These are phyloP conservation scores for Saccharomyces hybrid DNA, from an alignment of 1,139 yeast genomes.

Conservation along the genomic window DNA sequence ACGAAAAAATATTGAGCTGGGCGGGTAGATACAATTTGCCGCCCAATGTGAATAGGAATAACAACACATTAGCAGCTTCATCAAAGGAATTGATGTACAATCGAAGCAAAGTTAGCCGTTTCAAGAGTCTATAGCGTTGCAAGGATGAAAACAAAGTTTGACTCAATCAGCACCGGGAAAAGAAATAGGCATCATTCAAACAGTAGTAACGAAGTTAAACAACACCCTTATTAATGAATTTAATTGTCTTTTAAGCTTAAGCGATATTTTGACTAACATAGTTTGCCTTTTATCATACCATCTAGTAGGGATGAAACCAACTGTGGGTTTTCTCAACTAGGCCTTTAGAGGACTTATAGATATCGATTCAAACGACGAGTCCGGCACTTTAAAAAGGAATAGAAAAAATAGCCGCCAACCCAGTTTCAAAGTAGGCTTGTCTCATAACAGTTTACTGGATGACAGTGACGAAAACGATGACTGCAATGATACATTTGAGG, in stretches of 20 bases:
- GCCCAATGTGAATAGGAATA: background rate
- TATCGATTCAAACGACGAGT: background rate
- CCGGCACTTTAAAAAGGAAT: background rate
- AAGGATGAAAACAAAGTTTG: conserved; percentile 6
- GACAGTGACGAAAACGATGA: conserved; percentile 13
- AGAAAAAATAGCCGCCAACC: conserved; percentile 11
- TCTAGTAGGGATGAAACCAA: background rate
- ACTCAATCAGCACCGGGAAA: background rate
- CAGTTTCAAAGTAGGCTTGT: conserved; percentile 17
- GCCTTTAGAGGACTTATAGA: background rate
- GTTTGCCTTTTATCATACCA: background rate
- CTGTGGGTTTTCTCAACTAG: background rate
- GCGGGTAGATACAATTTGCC: background rate
- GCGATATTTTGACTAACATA: background rate
- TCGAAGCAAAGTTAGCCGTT: background rate
- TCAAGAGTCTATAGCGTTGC: background rate
- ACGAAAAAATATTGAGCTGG: background rate
- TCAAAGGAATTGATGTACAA: background rate
- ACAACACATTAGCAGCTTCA: background rate
- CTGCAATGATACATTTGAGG: conserved; percentile 2
- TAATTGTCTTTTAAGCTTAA: background rate
- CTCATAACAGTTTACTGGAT: conserved; percentile 21
- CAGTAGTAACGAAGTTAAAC: background rate
- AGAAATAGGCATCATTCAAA: conserved; percentile 3
- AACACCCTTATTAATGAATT: background rate